Conservation (phyloP, 2,329 filamentous ascomycete species). For the Curvularia eragrostidis region DNA sequence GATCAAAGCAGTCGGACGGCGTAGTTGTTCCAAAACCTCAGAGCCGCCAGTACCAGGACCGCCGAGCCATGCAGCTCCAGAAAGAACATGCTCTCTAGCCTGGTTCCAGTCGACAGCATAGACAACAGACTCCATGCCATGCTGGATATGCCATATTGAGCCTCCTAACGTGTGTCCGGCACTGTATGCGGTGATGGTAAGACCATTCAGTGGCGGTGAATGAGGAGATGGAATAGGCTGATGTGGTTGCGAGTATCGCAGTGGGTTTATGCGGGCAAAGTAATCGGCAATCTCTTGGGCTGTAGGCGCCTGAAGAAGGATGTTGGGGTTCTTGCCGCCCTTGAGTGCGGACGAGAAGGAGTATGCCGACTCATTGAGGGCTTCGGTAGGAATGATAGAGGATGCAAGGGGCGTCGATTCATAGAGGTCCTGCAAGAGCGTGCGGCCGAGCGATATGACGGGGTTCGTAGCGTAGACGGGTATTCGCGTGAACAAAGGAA, state of each 20-base stretch:
- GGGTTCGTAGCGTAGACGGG: conserved; percentile 94
- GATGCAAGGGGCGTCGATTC: conserved; percentile 86
- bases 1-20: conserved; percentile 90
- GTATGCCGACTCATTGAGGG: conserved; percentile 70
- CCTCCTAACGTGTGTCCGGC: conserved; percentile 94
- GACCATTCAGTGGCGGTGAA: conserved; percentile 84
- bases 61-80: conserved; percentile 91
- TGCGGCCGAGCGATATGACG: conserved; percentile 90
- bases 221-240: conserved; percentile 87
- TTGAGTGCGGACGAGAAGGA: conserved; percentile 61
- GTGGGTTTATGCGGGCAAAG: conserved; percentile 85
- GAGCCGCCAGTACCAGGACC: conserved; percentile 79
- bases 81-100: conserved; percentile 91
- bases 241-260: conserved; percentile 97
- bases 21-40: conserved; percentile 90
- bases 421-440: conserved; percentile 90
- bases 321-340: conserved; percentile 52
- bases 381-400: conserved; percentile 76
- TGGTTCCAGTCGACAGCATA: conserved; percentile 99
- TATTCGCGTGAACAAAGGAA: conserved; percentile 88
- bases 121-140: conserved; percentile 94
- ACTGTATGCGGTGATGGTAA: conserved; percentile 96
- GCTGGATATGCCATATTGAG: conserved; percentile 98
- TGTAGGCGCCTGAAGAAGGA: conserved; percentile 74
- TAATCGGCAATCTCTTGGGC: conserved; percentile 89